Percentiles rank a stretch among this genome's conserved stretches.
phyloP scores from a whole-genome alignment of 2,329 filamentous ascomycete genomes.

The Monosporascus sp. region DNA sequence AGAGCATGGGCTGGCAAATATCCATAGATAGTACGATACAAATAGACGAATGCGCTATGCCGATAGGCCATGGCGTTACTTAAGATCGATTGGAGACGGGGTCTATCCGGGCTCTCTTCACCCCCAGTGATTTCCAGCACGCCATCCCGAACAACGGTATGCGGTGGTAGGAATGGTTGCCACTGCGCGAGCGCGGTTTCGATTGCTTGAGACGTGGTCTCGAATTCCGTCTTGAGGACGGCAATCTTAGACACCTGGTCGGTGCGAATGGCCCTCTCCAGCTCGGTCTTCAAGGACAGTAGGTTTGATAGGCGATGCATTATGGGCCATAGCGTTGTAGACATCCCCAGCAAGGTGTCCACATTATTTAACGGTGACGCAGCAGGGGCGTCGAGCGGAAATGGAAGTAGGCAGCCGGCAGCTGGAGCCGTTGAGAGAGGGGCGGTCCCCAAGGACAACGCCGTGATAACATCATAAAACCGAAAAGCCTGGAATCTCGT shows the following conservation, averaged over 20 bases:
- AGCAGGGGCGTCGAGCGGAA: constrained; percentile 39
- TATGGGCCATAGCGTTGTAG: constrained; percentile 59
- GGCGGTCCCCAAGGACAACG: constrained; percentile 55
- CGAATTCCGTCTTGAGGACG: constrained; percentile 45
- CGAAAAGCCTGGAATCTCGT: constrained; percentile 49
- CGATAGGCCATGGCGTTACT: constrained; percentile 58
- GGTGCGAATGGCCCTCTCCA: constrained; percentile 39
- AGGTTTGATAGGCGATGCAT: constrained; percentile 57
- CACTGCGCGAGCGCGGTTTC: constrained; percentile 51
- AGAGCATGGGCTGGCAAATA: constrained; percentile 40
- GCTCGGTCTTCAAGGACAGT: constrained; percentile 45
- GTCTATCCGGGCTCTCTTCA: constrained; percentile 29
- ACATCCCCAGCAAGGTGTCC: constrained; percentile 57
- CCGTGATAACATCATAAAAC: constrained; percentile 62
- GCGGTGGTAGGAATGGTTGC: constrained; percentile 46
- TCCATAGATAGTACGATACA: constrained; percentile 51
- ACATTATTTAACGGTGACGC: constrained; percentile 46
- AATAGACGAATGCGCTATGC: constrained; percentile 53
- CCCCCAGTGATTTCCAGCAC: constrained; percentile 10
- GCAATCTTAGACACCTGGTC: constrained; percentile 40
- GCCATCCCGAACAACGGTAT: constrained; percentile 25
- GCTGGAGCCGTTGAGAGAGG: constrained; percentile 49
- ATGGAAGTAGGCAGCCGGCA: constrained; percentile 40
- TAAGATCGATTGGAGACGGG: constrained; percentile 47
- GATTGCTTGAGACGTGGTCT: constrained; percentile 48